Evolutionary conservation across 768 basidiomycete genomes (phyloP).

Genomic region (Tricholoma saponaceum): DNA sequence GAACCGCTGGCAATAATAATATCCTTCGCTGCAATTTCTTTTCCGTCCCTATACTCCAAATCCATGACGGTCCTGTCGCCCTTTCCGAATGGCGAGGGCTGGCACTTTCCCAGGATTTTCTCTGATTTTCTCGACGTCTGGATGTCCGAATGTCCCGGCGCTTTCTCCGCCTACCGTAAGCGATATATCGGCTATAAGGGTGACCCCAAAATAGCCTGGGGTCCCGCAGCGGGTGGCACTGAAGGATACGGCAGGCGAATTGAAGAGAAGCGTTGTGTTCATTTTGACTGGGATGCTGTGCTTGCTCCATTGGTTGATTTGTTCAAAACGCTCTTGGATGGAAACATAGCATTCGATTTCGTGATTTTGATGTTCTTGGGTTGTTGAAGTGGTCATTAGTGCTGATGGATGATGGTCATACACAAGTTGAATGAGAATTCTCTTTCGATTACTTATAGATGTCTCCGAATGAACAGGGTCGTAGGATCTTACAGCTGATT

Average conservation of each 20-base stretch:
- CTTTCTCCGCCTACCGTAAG: constrained; percentile 6
- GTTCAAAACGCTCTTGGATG: background rate
- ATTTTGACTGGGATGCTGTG: background rate
- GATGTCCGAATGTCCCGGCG: constrained; percentile 9
- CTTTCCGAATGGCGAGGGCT: constrained; percentile 12
- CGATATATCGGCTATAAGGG: background rate
- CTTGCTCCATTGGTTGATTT: no score
- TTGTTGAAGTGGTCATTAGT: background rate
- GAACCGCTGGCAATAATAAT: background rate
- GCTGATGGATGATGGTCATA: no score
- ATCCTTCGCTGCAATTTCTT: constrained; percentile 7
- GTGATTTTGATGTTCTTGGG: background rate
- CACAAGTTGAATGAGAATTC: no score
- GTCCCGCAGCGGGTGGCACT: background rate
- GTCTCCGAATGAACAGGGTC: no score
- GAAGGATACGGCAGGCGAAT: background rate
- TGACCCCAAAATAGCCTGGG: no score
- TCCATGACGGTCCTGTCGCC: constrained; percentile 15
- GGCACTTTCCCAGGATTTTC: constrained; percentile 10
- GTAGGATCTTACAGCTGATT: no score
- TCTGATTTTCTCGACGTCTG: constrained; percentile 10
- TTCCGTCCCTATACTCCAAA: constrained; percentile 10
- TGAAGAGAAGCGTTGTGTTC: background rate
- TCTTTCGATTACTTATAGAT: no score
- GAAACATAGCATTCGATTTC: background rate